Evolutionary conservation across 2,329 filamentous ascomycete genomes (phyloP), one percentile per base, ranked within the genome.

Genomic region (Lecanicillium sp.): DNA sequence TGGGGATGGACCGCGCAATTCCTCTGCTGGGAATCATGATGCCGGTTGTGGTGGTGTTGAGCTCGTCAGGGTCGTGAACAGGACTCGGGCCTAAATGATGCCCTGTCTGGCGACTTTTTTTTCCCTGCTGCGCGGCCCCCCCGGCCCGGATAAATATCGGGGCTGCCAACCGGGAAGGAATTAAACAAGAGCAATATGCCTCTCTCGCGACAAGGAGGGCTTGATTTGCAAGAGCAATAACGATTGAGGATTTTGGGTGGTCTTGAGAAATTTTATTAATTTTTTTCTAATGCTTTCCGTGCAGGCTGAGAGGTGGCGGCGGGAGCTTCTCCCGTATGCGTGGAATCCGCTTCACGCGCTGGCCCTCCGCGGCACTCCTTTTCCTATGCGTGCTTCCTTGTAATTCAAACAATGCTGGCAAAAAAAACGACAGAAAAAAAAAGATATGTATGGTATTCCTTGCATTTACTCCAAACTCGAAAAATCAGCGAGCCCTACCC

Each of bases 401-500:
- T 47, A 38, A 36, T 42, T 26, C 41, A 46, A 30, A 12, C 24
- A 26, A 48, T 24, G 19, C 24, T 20, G 3, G 20, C 7, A 19
- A 48, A 29, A 36, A 35, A 9, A 32, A 24, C 27, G 35, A 43
- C 30, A 12, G 29, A 24, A 24, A 49, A 6, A 33, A 33, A 33
- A 33, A 19, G 10, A n/a, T n/a, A n/a, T 46, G 10, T 32, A 27
- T 50, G 37, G 30, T 40, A 39, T 9, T 50, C 21, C 26, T 2
- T 23, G 29, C 9, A 9, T 30, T 41, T 41, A 50, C 26, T 45
- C 86, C 66, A 89, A 60, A 54, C 81, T 79, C 14, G 85, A 78
- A 56, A 85, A 75, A 60, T 85, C 81, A 50, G 81, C 72, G 59
- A 91, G 59, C 56, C 78, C 26, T 21, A 48, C 23, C 19, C 45